Percentiles rank a stretch among this genome's conserved stretches.
Evolutionary conservation across 1,284 basidiomycete genomes (phyloP).

Genomic region (Fomitopsis pinicola): DNA sequence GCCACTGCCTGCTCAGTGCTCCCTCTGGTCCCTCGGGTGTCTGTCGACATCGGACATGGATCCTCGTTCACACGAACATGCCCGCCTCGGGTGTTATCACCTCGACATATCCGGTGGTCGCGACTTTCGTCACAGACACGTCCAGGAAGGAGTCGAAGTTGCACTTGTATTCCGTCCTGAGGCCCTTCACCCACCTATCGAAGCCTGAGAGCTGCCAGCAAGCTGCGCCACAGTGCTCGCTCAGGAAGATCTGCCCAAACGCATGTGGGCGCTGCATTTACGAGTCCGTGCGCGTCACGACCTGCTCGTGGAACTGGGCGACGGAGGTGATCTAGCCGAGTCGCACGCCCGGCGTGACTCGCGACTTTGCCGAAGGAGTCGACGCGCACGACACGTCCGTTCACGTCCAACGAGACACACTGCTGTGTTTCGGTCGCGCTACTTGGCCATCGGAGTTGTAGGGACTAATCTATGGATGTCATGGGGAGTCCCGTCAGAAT

Average conservation of each 20-base stretch:
- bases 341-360: conserved; percentile 42
- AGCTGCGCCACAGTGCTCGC: conserved; percentile 33
- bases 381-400: conserved; percentile 41
- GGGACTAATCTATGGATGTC: conserved; percentile 26
- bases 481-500: background rate
- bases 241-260: conserved; percentile 39
- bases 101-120: conserved; percentile 26
- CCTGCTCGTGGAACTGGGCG: conserved; percentile 33
- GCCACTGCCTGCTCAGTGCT: background rate
- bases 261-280: conserved; percentile 42
- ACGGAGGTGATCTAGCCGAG: conserved; percentile 42
- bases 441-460: conserved; percentile 24
- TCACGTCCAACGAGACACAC: conserved; percentile 37
- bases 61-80: conserved; percentile 41
- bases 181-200: conserved; percentile 36
- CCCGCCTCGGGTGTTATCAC: conserved; percentile 34
- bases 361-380: conserved; percentile 43
- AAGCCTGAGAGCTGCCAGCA: conserved; percentile 40
- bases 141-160: conserved; percentile 39
- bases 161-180: conserved; percentile 39
- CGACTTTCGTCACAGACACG: conserved; percentile 30
- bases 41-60: conserved; percentile 25
- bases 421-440: conserved; percentile 23
- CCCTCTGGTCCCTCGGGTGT: conserved; percentile 29
- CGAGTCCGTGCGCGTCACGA: conserved; percentile 33